Percentiles rank a stretch among this genome's conserved stretches.
These are phyloP conservation scores for Fusarium sp. DNA, from an alignment of 2,329 filamentous ascomycete genomes.

Conservation along the genomic window DNA sequence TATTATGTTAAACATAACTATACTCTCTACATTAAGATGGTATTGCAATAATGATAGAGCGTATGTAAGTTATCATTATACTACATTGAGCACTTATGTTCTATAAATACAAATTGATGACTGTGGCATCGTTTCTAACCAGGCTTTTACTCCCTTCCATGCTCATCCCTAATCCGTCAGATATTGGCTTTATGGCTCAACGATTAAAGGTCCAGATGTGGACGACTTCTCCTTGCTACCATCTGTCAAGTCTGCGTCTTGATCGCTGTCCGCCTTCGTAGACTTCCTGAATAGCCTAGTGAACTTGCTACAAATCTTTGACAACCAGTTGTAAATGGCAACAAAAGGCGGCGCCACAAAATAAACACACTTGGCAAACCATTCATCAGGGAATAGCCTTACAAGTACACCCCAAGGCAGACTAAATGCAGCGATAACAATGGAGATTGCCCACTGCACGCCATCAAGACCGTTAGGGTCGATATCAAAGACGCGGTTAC, in stretches of 20 bases:
- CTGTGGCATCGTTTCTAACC: background rate
- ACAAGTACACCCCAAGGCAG: slow-evolving; percentile 22
- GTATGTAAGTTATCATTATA: background rate
- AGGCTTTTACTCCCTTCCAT: background rate
- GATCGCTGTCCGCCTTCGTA: background rate
- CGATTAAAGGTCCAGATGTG: background rate
- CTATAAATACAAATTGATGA: background rate
- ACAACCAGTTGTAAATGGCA: background rate
- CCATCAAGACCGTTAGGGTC: slow-evolving; percentile 70
- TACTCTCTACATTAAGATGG: no score
- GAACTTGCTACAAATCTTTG: background rate
- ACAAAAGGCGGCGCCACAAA: slow-evolving; percentile 25
- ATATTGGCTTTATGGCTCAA: background rate
- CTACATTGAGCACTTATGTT: background rate
- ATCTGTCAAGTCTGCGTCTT: background rate
- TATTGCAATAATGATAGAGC: background rate
- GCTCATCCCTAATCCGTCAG: background rate
- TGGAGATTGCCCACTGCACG: slow-evolving; percentile 86
- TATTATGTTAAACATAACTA: no score
- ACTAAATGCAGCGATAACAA: slow-evolving; percentile 61
- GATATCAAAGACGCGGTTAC: slow-evolving; percentile 83
- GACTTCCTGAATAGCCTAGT: slow-evolving; percentile 7
- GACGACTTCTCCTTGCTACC: slow-evolving; percentile 5
- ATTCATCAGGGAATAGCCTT: slow-evolving; percentile 21
- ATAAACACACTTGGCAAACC: slow-evolving; percentile 12